A percentile compares a stretch with the other conserved stretches of the same genome.
Conservation (phyloP, 345 rosid species). For the Draba incana region DNA sequence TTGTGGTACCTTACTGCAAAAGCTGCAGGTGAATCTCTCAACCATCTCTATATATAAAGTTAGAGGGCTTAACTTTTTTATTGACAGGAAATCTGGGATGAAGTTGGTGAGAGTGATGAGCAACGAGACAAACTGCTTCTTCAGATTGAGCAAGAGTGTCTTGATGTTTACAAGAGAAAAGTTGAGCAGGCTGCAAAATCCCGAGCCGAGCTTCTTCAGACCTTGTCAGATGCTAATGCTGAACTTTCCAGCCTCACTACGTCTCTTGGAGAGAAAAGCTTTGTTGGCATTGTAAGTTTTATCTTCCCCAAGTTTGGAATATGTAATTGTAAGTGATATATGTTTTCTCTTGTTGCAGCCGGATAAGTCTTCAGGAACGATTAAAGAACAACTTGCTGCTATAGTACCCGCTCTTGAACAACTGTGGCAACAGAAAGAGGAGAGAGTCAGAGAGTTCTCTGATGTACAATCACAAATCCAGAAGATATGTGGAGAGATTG, state of each 20-base stretch:
- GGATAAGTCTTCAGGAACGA: constrained; percentile 79
- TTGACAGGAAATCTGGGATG: constrained; percentile 95
- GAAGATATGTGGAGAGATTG: constrained; percentile 89
- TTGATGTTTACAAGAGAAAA: constrained; percentile 94
- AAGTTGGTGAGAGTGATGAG: constrained; percentile 95
- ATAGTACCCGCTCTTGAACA: constrained; percentile 92
- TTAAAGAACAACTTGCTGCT: constrained; percentile 95
- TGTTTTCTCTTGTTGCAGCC: constrained; percentile 54
- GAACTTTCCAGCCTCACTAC: constrained; percentile 79
- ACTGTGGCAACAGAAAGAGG: constrained; percentile 93
- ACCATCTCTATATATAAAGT: neutral
- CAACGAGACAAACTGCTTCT: constrained; percentile 92
- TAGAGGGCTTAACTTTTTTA: constrained; percentile 1
- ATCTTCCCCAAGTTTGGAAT: constrained; percentile 5
- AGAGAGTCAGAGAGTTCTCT: constrained; percentile 85
- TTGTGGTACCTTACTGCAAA: constrained; percentile 87
- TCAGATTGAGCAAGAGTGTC: constrained; percentile 92
- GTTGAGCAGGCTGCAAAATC: constrained; percentile 88
- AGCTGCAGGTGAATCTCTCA: constrained; percentile 68
- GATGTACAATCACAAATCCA: constrained; percentile 89
- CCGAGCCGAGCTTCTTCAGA: constrained; percentile 86
- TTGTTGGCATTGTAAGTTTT: constrained; percentile 68
- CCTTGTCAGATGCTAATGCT: constrained; percentile 81
- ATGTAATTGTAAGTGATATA: neutral
- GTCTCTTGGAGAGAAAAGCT: constrained; percentile 84